Evolutionary conservation across 805 yeast genomes (phyloP).

Genomic region (Ogataea henricii): DNA sequence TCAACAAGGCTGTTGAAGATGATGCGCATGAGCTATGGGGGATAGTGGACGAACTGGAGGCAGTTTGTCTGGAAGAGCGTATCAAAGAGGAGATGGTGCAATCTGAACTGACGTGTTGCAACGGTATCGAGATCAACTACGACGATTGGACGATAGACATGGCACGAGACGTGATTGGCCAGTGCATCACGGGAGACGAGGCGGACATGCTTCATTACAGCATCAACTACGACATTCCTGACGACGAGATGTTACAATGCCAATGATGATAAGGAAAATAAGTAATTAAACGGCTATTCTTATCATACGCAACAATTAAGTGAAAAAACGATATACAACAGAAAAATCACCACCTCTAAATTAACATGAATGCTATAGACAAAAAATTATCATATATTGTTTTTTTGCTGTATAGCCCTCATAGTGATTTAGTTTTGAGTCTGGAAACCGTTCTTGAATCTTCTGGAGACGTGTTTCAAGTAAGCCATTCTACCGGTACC

Average conservation of each 20-base stretch:
- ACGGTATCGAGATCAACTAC: constrained; percentile 64
- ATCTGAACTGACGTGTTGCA: constrained; percentile 39
- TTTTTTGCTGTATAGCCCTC: constrained; percentile 8
- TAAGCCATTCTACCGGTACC: constrained; percentile 99
- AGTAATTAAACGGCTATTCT: constrained; percentile 12
- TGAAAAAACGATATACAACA: constrained; percentile 16
- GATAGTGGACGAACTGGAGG: constrained; percentile 19
- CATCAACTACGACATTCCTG: constrained; percentile 49
- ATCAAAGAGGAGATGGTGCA: constrained; percentile 33
- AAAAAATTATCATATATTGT: constrained; percentile 10
- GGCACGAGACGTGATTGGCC: constrained; percentile 69
- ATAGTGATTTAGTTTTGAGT: constrained; percentile 40
- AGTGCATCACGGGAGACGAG: constrained; percentile 71
- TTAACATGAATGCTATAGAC: constrained; percentile 8
- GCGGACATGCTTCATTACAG: constrained; percentile 73
- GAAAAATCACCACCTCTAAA: constrained; percentile 13
- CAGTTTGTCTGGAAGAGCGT: constrained; percentile 24
- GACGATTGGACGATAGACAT: constrained; percentile 64
- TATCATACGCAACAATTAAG: constrained; percentile 14
- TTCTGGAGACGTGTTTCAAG: constrained; percentile 96
- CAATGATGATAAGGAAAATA: not conserved
- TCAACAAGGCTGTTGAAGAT: constrained; percentile 26
- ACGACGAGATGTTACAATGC: constrained; percentile 22
- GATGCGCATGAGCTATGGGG: constrained; percentile 40
- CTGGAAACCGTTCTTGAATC: constrained; percentile 99